phyloP scores from a whole-genome alignment of 495 filamentous ascomycete genomes.

The Aspergillus haitiensis region DNA sequence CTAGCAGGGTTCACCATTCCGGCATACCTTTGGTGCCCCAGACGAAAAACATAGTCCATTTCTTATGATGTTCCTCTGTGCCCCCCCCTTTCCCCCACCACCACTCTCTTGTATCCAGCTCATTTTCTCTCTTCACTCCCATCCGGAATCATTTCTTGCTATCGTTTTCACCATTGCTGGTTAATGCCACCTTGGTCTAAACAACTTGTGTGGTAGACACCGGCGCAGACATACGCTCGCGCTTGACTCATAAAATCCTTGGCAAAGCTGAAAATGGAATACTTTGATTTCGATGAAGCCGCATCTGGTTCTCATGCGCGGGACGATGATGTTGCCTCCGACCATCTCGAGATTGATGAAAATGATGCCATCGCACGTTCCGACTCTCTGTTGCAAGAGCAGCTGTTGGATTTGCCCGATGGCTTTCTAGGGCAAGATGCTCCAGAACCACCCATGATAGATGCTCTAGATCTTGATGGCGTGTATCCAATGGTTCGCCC shows the following conservation, averaged over 20 bases:
- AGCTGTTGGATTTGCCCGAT: slow-evolving; percentile 39
- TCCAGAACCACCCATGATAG: slow-evolving; percentile 27
- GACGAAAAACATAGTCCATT: slow-evolving; percentile 30
- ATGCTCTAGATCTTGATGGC: slow-evolving; percentile 36
- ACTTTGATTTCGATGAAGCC: slow-evolving; percentile 56
- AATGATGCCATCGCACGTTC: slow-evolving; percentile 36
- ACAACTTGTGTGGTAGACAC: slow-evolving; percentile 7
- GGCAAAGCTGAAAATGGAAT: slow-evolving; percentile 41
- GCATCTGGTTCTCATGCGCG: slow-evolving; percentile 40
- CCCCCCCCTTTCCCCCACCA: slow-evolving; percentile 9
- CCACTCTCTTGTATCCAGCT: background rate
- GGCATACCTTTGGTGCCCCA: slow-evolving; percentile 35
- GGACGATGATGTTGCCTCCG: slow-evolving; percentile 46
- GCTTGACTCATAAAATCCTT: background rate
- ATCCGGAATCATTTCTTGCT: no score
- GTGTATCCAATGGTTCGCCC: slow-evolving; percentile 50
- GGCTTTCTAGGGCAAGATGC: slow-evolving; percentile 33
- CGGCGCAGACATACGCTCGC: background rate
- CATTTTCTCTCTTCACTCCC: background rate
- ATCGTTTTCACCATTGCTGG: background rate
- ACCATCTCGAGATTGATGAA: slow-evolving; percentile 41
- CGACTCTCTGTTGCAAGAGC: slow-evolving; percentile 40
- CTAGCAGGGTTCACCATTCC: slow-evolving; percentile 22
- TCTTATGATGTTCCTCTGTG: slow-evolving; percentile 10
- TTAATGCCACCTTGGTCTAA: slow-evolving; percentile 6